These are phyloP conservation scores for Pleurotus djamor DNA, from an alignment of 768 basidiomycete species.

Conservation along the genomic window DNA sequence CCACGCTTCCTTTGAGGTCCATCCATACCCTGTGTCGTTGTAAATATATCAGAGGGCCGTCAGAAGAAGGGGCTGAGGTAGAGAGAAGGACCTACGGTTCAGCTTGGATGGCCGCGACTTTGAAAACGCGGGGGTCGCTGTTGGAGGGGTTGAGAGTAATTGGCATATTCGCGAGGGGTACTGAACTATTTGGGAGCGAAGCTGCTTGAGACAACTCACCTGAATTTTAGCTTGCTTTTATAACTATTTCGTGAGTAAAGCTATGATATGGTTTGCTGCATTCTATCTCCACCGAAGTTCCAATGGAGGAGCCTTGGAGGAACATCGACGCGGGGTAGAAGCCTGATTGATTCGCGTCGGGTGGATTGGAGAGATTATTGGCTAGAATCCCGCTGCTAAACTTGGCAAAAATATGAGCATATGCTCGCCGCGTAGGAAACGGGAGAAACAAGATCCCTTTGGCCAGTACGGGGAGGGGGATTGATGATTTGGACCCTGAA, in stretches of 20 bases:
- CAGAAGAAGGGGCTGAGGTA: not conserved
- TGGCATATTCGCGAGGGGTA: not conserved
- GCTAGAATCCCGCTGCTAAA: not conserved
- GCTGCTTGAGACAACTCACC: too few relatives aligned
- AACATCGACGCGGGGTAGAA: not conserved
- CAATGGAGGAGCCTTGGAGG: not conserved
- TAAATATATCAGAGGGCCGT: not conserved
- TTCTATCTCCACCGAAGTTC: not conserved
- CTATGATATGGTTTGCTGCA: not conserved
- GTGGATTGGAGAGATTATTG: not conserved
- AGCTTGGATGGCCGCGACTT: not conserved
- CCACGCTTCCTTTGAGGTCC: constrained; percentile 20
- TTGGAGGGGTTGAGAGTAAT: constrained; percentile 6
- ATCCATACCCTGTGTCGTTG: constrained; percentile 1
- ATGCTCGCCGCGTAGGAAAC: not conserved
- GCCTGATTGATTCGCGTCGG: not conserved
- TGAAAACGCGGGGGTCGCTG: constrained; percentile 3
- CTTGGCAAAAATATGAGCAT: not conserved
- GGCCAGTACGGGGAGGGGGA: not conserved
- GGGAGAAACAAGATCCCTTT: not conserved
- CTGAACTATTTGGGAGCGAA: too few relatives aligned
- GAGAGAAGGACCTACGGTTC: not conserved
- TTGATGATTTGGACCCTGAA: not conserved
- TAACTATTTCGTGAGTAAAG: not conserved
- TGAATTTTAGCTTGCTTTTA: not conserved